Base-by-base conservation (phyloP, 2,329 filamentous ascomycete species). In the Sporothrix humicola region DNA sequence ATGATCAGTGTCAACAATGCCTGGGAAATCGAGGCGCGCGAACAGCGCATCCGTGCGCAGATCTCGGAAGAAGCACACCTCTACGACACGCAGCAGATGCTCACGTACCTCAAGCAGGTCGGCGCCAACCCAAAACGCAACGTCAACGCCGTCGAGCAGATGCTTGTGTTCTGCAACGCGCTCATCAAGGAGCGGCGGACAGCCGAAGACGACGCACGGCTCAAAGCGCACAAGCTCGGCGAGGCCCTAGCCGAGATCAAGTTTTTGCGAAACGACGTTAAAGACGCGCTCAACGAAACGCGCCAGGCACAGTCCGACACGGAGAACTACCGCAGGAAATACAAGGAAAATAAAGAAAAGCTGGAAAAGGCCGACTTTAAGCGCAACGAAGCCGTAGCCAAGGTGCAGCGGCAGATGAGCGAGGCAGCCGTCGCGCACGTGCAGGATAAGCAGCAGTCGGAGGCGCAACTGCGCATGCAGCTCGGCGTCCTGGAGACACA, bases 141-240 rank as follows among this genome's bases (percentile, higher is more conserved):
- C 54, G 54, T 42, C 69, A 71, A 44, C 54, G 54, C 54, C 42
- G 69, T 71, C 54, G 69, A 71, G 20, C 69, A 71, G 69, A n/a
- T 71, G 20, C 42, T 71, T 20, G 8, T 26, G 6, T 71, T 31
- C 17, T 71, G 69, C 69, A 59, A 61, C 54, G 4, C 44, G n/a
- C 69, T 71, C 37, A 17, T 61, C 23, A 59, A 71, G 23, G 69
- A 71, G 10, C 69, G 69, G 4, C 37, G 15, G 10, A 42, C 20
- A 7, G 54, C 54, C 54, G 69, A 71, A 13, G 56, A 26, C 20
- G 69, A 71, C 4, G 20, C 20, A 12, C 54, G 44, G 15, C 37
- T 44, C 42, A 71, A 61, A 15, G 20, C 69, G 12, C 54, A 50
- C 31, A 46, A 61, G 69, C 42, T 61, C 26, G 23, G 69, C 44